phyloP scores from a whole-genome alignment of 129 eudicot genomes.

The Arctium minus region DNA sequence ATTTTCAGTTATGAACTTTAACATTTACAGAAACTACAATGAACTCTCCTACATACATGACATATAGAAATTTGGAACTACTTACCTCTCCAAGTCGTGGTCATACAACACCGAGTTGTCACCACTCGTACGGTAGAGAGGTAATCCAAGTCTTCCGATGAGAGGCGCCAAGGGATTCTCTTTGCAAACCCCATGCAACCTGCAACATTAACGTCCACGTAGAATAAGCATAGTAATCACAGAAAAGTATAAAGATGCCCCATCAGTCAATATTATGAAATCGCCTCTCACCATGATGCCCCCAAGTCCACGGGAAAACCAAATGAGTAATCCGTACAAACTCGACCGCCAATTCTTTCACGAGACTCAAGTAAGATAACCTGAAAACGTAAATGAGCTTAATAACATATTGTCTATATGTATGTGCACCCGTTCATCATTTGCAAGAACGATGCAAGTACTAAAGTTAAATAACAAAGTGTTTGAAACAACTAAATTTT shows the following conservation, averaged over 20 bases:
- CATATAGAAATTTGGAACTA: neutral
- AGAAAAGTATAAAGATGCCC: neutral
- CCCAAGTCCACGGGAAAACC: constrained; percentile 97
- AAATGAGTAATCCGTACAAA: constrained; percentile 84
- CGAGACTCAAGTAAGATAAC: constrained; percentile 86
- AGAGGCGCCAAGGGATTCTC: constrained; percentile 95
- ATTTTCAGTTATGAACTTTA: neutral
- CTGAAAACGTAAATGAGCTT: constrained; percentile 31
- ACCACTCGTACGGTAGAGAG: constrained; percentile 94
- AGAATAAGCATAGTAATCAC: neutral
- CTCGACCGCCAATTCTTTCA: constrained; percentile 93
- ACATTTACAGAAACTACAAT: neutral
- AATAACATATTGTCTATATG: neutral
- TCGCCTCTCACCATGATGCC: constrained; percentile 77
- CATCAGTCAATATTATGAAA: neutral
- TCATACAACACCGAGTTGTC: constrained; percentile 97
- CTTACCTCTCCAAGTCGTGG: constrained; percentile 92
- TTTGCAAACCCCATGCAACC: constrained; percentile 98
- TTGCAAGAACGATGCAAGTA: neutral
- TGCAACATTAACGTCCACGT: constrained; percentile 13
- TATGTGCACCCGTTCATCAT: neutral
- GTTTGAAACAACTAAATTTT: neutral
- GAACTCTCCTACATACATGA: neutral
- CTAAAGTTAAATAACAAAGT: neutral
- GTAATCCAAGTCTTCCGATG: constrained; percentile 85